Base-by-base conservation (phyloP, 257 asterid species). In the Fraxinus americana region DNA sequence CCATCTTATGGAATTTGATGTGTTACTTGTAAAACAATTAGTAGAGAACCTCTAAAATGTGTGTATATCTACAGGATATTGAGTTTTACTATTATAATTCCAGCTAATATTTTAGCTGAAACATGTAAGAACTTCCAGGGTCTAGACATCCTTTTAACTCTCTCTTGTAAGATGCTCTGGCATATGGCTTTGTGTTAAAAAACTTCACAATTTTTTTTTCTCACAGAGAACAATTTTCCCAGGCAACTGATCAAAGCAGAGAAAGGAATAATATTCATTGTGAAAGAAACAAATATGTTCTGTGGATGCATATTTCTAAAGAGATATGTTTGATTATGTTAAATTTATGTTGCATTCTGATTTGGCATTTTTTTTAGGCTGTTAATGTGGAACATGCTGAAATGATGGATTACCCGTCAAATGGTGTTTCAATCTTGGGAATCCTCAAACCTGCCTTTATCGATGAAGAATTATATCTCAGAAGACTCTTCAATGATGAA, bases 341-440 rank as follows among this genome's bases (percentile, higher is more conserved):
- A 38, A 71, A 23, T 45, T 66, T 78, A 45, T 61, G 5, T 41
- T 74, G 79, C 66, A 73, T 30, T 50, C 41, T 74, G 38, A 21
- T 65, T 67, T 52, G 21, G 75, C 68, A 79, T 59, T 52, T 71
- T 76, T 75, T 80, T 16, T 82, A 92, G 97, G 96, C 90, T 78
- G 71, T 88, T 76, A 70, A 80, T 67, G 88, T 81, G 72, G 89
- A 88, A 72, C 86, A 87, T 87, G 70, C 86, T 73, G 88, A 84
- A 85, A 36, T 77, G 83, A 89, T 92, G 91, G 91, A 90, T 81
- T 80, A 73, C 75, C 97, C 96, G 17, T 85, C 91, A 72, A 90
- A 92, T 77, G 90, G 96, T 63, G 95, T 92, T 84, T 91, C 92
- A 45, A 70, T 92, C 61, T 86, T 84, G 88, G 97, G 97, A 72